Evolutionary conservation across 805 yeast genomes (phyloP).

Genomic region (Candida boleticola): DNA sequence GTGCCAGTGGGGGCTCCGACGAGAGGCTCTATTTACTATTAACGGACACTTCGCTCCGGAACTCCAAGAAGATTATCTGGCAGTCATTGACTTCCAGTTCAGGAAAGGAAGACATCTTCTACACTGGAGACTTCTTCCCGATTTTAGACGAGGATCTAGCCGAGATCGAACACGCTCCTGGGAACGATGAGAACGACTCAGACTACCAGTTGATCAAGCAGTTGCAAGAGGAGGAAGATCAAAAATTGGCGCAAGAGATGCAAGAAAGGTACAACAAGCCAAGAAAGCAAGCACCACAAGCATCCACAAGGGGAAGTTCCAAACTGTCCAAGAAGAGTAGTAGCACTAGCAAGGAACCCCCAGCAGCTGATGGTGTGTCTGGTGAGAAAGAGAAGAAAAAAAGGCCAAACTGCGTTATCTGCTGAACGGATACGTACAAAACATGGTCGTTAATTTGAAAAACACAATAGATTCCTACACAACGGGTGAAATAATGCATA

Average conservation of each 20-base stretch:
- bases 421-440: background rate
- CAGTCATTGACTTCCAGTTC: slow-evolving; percentile 64
- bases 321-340: background rate
- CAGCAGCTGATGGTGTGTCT: background rate
- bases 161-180: slow-evolving; percentile 2
- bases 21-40: slow-evolving; percentile 58
- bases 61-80: slow-evolving; percentile 66
- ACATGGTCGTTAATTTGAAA: no score
- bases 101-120: slow-evolving; percentile 70
- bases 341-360: background rate
- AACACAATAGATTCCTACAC: no score
- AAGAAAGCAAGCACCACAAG: slow-evolving; percentile 1
- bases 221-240: slow-evolving; percentile 60
- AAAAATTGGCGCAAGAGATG: slow-evolving; percentile 43
- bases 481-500: no score
- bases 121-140: slow-evolving; percentile 63
- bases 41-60: slow-evolving; percentile 66
- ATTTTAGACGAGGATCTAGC: slow-evolving; percentile 25
- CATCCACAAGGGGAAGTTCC: slow-evolving; percentile 1
- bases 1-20: slow-evolving; percentile 39
- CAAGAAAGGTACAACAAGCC: slow-evolving; percentile 31
- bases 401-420: slow-evolving; percentile 1
- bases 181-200: slow-evolving; percentile 11
- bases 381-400: background rate
- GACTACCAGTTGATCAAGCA: slow-evolving; percentile 40